phyloP scores from a whole-genome alignment of 768 basidiomycete species.

The Termitomyces sp. region DNA sequence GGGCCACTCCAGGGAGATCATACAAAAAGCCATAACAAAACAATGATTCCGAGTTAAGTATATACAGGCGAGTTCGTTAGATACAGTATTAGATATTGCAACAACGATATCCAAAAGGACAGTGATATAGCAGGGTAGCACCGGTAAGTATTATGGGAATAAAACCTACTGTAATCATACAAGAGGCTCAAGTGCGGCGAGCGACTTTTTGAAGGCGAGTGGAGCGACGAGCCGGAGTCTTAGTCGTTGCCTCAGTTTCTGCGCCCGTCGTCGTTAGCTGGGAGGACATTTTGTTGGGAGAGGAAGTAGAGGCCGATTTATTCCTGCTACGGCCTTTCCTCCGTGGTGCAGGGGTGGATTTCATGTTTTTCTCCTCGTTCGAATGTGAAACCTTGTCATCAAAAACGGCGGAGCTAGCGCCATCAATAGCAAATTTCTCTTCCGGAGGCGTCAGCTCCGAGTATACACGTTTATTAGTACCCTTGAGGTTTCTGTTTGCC shows the following conservation, averaged over 20 bases:
- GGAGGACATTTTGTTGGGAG: constrained; percentile 5
- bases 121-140: constrained; percentile 1
- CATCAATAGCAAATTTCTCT: constrained; percentile 16
- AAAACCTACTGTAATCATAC: not conserved
- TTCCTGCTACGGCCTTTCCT: constrained; percentile 13
- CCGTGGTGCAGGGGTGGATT: not conserved
- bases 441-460: constrained; percentile 41
- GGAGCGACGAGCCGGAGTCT: constrained; percentile 24
- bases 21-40: not conserved
- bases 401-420: constrained; percentile 4
- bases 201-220: constrained; percentile 28
- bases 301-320: constrained; percentile 1
- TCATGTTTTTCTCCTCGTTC: constrained; percentile 1
- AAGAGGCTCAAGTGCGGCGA: constrained; percentile 10
- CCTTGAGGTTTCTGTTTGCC: constrained; percentile 16
- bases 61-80: not conserved
- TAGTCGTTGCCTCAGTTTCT: constrained; percentile 15
- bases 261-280: constrained; percentile 8
- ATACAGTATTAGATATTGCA: constrained; percentile 1
- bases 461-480: constrained; percentile 34
- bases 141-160: not conserved
- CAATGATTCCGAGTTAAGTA: not conserved
- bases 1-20: not conserved
- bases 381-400: not conserved
- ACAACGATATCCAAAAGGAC: constrained; percentile 2